Evolutionary conservation across 2,329 filamentous ascomycete species (phyloP).

Genomic region (Nigrograna mackinnonii): DNA sequence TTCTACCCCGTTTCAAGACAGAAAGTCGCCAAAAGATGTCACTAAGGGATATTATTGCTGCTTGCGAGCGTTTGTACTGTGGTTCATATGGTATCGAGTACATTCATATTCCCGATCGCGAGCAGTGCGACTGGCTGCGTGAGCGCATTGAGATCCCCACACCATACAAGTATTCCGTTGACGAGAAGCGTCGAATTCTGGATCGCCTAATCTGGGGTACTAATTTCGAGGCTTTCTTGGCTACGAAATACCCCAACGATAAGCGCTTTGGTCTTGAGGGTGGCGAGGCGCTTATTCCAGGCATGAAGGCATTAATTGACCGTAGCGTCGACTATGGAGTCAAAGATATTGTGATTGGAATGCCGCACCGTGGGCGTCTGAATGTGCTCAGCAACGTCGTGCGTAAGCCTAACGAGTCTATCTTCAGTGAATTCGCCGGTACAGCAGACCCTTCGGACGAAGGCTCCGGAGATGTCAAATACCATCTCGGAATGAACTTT

Average conservation of each 20-base stretch:
- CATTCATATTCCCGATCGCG: constrained; percentile 96
- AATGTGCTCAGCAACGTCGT: constrained; percentile 99
- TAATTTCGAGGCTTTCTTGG: constrained; percentile 93
- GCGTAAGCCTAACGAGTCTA: constrained; percentile 98
- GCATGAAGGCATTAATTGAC: constrained; percentile 99
- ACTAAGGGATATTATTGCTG: constrained; percentile 86
- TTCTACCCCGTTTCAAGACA: constrained; percentile 89
- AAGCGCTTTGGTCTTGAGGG: constrained; percentile 99
- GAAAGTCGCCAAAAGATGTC: constrained; percentile 94
- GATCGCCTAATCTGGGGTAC: constrained; percentile 98
- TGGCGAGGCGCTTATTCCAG: constrained; percentile 93
- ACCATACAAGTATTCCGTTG: constrained; percentile 96
- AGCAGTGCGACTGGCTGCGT: constrained; percentile 97
- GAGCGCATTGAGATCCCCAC: constrained; percentile 91
- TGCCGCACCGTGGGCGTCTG: constrained; percentile 97
- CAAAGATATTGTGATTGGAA: constrained; percentile 99
- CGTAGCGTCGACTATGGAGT: constrained; percentile 97
- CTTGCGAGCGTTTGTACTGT: constrained; percentile 95
- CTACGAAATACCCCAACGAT: constrained; percentile 98
- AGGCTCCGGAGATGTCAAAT: constrained; percentile 98
- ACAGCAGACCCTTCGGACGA: constrained; percentile 87
- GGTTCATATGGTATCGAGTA: constrained; percentile 98
- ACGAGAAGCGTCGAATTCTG: constrained; percentile 96
- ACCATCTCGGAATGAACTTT: constrained; percentile 99
- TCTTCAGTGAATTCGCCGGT: constrained; percentile 97